Percentiles rank a stretch among this genome's conserved stretches.
These are phyloP conservation scores for Vanrija sp. DNA, from an alignment of 1,284 basidiomycete genomes.

Conservation along the genomic window DNA sequence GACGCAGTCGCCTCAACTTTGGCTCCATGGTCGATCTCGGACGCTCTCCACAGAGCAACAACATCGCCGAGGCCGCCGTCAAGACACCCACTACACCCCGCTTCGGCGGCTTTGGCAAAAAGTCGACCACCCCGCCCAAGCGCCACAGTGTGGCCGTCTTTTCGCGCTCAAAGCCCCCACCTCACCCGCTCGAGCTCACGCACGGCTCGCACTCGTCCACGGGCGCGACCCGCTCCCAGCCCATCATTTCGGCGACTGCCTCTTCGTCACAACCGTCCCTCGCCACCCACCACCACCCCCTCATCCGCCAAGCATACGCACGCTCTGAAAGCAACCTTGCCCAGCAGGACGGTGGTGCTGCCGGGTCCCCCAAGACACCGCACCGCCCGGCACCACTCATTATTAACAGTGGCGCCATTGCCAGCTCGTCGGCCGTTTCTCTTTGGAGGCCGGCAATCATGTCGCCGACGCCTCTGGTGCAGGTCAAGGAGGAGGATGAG, in stretches of 20 bases:
- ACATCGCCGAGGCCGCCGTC: neutral
- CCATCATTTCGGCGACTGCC: neutral
- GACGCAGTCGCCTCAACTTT: constrained; percentile 15
- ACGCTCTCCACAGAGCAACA: constrained; percentile 1
- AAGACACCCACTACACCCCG: too few species aligned
- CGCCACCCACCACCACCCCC: constrained; percentile 7
- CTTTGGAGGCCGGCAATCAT: constrained; percentile 13
- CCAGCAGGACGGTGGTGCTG: neutral
- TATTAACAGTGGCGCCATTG: constrained; percentile 2
- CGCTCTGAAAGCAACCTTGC: constrained; percentile 17
- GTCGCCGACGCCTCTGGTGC: constrained; percentile 13
- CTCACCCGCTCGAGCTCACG: constrained; percentile 15
- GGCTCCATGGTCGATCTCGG: constrained; percentile 18
- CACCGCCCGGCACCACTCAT: constrained; percentile 13
- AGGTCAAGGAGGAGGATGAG: constrained; percentile 19
- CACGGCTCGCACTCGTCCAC: constrained; percentile 2
- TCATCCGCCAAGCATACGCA: constrained; percentile 16
- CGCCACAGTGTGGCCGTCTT: constrained; percentile 8
- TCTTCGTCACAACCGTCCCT: constrained; percentile 15
- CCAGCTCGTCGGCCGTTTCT: constrained; percentile 6
- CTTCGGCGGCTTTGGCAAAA: too few species aligned
- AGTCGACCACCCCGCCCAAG: neutral
- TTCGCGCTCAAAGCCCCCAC: constrained; percentile 3
- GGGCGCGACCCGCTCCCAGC: constrained; percentile 11
- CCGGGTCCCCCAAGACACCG: neutral